Conservation (phyloP, 2,329 filamentous ascomycete genomes). For the Zasmidium angulare region DNA sequence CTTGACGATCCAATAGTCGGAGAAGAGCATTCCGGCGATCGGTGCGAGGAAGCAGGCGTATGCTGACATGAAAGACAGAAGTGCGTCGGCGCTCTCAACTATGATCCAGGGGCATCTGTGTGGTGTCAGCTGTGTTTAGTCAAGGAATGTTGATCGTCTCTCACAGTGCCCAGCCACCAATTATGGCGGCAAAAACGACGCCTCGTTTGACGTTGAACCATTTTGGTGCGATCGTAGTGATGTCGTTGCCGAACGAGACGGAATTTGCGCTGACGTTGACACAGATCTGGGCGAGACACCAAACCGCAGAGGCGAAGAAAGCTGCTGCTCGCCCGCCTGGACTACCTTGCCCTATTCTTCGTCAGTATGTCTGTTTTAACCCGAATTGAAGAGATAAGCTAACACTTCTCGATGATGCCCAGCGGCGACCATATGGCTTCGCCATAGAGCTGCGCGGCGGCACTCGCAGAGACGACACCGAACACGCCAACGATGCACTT, state of each 20-base stretch:
- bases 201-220: conserved; percentile 47
- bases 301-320: conserved; percentile 21
- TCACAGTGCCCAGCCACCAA: conserved; percentile 53
- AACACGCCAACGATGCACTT: conserved; percentile 58
- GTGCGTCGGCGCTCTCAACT: conserved; percentile 55
- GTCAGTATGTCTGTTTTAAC: neutral
- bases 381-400: neutral
- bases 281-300: conserved; percentile 59
- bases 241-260: conserved; percentile 54
- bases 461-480: conserved; percentile 59
- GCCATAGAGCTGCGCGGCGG: conserved; percentile 50
- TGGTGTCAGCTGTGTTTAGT: neutral
- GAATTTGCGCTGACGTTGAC: conserved; percentile 55
- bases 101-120: conserved; percentile 63
- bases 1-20: conserved; percentile 60
- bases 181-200: conserved; percentile 46
- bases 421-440: conserved; percentile 34
- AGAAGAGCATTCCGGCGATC: conserved; percentile 59
- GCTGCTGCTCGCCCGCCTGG: conserved; percentile 21
- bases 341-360: conserved; percentile 2
- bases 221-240: conserved; percentile 51
- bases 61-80: conserved; percentile 48
- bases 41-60: conserved; percentile 65
- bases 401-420: conserved; percentile 17
- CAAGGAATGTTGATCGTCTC: neutral